Evolutionary conservation across 148 eudicot genomes (phyloP).

Genomic region (Chenopodium suecicum): DNA sequence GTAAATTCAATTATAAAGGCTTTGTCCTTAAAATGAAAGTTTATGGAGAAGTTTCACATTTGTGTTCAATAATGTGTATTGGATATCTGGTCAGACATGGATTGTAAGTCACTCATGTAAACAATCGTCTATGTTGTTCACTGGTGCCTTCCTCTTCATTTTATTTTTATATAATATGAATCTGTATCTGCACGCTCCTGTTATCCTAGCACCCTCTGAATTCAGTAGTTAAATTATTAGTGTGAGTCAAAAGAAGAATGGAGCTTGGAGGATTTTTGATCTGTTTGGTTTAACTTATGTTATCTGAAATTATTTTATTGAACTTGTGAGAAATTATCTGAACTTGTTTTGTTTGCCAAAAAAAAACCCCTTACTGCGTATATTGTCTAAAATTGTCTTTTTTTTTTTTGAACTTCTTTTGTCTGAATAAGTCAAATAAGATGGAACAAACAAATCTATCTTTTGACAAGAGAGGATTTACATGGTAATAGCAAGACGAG

Average conservation of each 20-base stretch:
- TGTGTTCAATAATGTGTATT: background rate
- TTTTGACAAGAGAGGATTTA: background rate
- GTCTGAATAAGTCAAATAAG: too few species aligned
- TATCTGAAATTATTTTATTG: too few species aligned
- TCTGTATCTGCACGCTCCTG: background rate
- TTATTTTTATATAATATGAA: background rate
- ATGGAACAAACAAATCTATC: too few species aligned
- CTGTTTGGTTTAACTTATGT: too few species aligned
- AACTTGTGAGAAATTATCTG: too few species aligned
- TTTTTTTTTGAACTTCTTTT: too few species aligned
- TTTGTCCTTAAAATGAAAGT: background rate
- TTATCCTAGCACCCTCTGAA: background rate
- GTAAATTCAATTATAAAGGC: background rate
- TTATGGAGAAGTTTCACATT: constrained; percentile 5
- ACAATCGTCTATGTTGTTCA: background rate
- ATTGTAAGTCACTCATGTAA: background rate
- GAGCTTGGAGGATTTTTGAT: background rate
- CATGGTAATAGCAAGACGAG: background rate
- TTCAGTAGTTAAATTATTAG: background rate
- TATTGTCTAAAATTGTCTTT: too few species aligned
- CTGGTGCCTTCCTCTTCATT: background rate
- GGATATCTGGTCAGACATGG: background rate
- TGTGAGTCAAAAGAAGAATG: background rate
- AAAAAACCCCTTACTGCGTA: too few species aligned
- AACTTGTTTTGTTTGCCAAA: too few species aligned